phyloP scores from a whole-genome alignment of 495 filamentous ascomycete species.

The Talaromyces adpressus region DNA sequence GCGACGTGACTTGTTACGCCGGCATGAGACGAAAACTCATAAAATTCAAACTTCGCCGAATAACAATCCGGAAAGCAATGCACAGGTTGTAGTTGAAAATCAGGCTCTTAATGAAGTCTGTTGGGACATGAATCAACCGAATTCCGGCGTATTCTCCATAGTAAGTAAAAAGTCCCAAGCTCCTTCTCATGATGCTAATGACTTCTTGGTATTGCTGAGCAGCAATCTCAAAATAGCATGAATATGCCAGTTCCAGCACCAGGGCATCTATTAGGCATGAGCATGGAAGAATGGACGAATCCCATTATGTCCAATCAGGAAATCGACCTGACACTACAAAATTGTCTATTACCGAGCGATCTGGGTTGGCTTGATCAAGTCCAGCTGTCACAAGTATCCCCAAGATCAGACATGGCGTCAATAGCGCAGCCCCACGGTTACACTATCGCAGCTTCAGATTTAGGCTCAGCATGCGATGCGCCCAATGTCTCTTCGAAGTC shows the following conservation, averaged over 20 bases:
- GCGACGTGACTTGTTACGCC: slow-evolving; percentile 10
- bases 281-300: background rate
- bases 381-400: background rate
- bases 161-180: no score
- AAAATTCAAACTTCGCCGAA: background rate
- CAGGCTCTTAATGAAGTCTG: no score
- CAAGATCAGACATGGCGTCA: no score
- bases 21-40: background rate
- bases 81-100: no score
- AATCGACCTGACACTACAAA: background rate
- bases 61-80: background rate
- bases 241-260: background rate
- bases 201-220: no score
- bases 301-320: background rate
- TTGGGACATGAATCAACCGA: no score
- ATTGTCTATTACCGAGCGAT: background rate
- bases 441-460: background rate
- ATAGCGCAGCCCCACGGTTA: background rate
- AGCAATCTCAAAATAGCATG: no score
- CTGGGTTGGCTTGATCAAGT: background rate
- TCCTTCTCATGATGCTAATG: no score
- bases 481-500: no score
- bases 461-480: no score
- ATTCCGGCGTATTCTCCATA: no score
- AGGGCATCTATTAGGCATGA: background rate